Base-by-base conservation (phyloP, 2,329 filamentous ascomycete genomes). In the Celoporthe dispersa region DNA sequence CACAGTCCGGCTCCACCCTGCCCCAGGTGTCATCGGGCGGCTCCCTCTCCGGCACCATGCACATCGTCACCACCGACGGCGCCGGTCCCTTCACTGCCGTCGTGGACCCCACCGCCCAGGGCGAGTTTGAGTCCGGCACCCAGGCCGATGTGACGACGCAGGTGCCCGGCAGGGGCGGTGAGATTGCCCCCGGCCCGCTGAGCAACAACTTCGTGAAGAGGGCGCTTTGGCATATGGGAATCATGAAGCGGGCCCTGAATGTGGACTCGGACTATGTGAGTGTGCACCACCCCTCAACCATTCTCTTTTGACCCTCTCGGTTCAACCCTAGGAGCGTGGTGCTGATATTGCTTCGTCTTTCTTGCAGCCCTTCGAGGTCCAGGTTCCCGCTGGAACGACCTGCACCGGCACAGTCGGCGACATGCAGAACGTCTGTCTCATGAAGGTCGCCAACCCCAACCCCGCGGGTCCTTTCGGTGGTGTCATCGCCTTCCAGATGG, bases 51-150 rank as follows among this genome's bases (percentile, higher is more conserved):
- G 75, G 75, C 14, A 75, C 73, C 44, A 61, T 73, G 37, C 75
- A 76, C 62, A 73, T 76, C 41, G 75, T 76, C 31, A 76, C 74
- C 37, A 68, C 74, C 2, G 74, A 76, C 66, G 74, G 75, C 59
- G 73, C 73, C 37, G 75, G 75, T 11, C 74, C 74, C 16, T 65
- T 66, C 63, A 71, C 59, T 14, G 73, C 71, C 33, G 66, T 74
- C 31, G 63, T 74, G 51, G 73, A 74, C 71, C 9, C 57, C 16
- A 72, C 71, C 37, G 73, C 61, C 55, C 69, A 67, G 33, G 73
- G 73, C 44, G 31, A 25, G 22, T 75, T 70, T 68, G 70, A 70
- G 39, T 72, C 73, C 9, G 73, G 73, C 37, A 62, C 35, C 39
- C 35, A 70, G 66, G 64, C 71, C 8, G 57, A 53, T 16, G 73